Evolutionary conservation across 768 basidiomycete genomes (phyloP).

Genomic region (Tephrocybe sp.): DNA sequence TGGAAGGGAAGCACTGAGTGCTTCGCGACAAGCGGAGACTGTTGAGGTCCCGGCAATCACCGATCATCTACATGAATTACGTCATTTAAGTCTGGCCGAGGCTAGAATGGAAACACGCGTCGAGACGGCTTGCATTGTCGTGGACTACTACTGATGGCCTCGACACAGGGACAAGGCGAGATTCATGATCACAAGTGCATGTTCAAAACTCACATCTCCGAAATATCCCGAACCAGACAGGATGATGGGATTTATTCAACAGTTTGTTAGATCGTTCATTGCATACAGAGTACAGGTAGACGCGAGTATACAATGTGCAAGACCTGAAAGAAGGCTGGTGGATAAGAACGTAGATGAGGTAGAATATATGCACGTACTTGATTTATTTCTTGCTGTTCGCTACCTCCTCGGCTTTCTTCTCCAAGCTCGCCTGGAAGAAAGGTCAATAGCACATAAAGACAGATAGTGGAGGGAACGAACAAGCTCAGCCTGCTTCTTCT

Average conservation of each 20-base stretch:
- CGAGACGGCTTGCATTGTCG: not conserved
- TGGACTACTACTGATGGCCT: no score
- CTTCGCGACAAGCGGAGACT: not conserved
- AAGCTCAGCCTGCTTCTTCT: constrained; percentile 33
- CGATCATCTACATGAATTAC: not conserved
- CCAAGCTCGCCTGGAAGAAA: constrained; percentile 22
- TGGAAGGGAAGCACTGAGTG: not conserved
- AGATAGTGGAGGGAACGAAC: constrained; percentile 19
- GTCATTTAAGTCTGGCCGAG: not conserved
- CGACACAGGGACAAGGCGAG: no score
- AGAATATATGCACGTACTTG: not conserved
- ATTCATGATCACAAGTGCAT: no score
- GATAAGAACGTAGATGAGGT: no score
- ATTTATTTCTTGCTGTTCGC: constrained; percentile 16
- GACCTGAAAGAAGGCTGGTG: no score
- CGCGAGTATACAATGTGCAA: no score
- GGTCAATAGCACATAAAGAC: not conserved
- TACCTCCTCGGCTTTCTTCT: constrained; percentile 22
- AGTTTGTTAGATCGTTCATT: no score
- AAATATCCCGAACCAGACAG: no score
- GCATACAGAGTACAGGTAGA: no score
- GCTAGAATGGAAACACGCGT: constrained; percentile 6
- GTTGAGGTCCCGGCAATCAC: not conserved
- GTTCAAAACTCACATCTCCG: no score
- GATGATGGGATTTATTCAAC: no score